phyloP scores from a whole-genome alignment of 164 flowering plant genomes.

The Cinnamomum micranthum region DNA sequence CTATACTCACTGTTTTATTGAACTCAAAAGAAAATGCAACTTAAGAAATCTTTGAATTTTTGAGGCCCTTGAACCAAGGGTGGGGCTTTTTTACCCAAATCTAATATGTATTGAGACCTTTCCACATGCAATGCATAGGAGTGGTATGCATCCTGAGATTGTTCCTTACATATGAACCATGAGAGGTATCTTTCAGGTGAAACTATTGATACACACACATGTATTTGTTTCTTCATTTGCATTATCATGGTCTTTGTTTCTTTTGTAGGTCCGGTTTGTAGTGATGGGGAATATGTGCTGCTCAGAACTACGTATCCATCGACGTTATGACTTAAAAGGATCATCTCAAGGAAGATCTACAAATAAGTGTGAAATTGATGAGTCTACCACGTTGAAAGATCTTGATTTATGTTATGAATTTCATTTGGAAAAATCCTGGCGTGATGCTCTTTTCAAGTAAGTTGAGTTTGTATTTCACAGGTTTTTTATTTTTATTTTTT shows the following conservation, averaged over 20 bases:
- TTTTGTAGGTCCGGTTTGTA: slow-evolving; percentile 77
- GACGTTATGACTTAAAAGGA: slow-evolving; percentile 92
- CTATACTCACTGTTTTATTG: too few relatives aligned
- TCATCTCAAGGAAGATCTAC: slow-evolving; percentile 82
- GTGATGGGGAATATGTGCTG: slow-evolving; percentile 98
- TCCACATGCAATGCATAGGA: too few relatives aligned
- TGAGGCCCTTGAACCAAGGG: too few relatives aligned
- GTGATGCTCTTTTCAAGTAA: slow-evolving; percentile 70
- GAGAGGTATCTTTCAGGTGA: too few relatives aligned
- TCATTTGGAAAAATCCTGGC: slow-evolving; percentile 78
- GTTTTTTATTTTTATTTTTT: too few relatives aligned
- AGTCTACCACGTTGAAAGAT: slow-evolving; percentile 83
- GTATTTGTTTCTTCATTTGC: neutral
- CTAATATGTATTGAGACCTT: too few relatives aligned
- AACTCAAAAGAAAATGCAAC: too few relatives aligned
- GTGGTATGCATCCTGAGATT: too few relatives aligned
- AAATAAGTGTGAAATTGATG: slow-evolving; percentile 40
- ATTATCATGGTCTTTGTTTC: neutral
- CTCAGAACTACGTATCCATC: slow-evolving; percentile 83
- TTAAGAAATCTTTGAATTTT: too few relatives aligned
- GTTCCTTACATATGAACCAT: too few relatives aligned
- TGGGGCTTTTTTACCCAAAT: too few relatives aligned
- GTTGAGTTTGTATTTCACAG: slow-evolving; percentile 10
- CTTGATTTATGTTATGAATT: slow-evolving; percentile 76
- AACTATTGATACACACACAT: neutral